Base-by-base conservation (phyloP, 2,329 filamentous ascomycete species). In the Clarireedia monteithiana region DNA sequence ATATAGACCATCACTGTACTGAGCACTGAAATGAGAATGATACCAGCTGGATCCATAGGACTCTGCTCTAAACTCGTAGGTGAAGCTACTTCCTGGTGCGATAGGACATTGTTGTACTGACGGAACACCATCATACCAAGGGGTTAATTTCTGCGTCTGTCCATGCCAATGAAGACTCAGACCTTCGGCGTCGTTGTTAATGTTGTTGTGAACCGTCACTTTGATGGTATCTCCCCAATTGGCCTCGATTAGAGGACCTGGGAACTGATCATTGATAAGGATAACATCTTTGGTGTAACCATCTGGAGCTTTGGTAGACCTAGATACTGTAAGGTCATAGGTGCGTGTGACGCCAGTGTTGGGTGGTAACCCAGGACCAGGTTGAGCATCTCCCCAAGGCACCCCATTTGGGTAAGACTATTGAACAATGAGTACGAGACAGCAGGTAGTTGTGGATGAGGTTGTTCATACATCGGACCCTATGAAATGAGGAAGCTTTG, bases 201-300 rank as follows among this genome's bases (percentile, higher is more conserved):
- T 79, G 49, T 82, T 79, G 70, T 92, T 92, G 70, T 81, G 77
- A 52, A 91, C 77, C 30, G 82, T 83, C 38, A 89, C 80, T 50
- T 86, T 72, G 46, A 82, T 75, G 4, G 26, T 56, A 44, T 71
- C 69, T 14, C 67, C 68, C 57, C 57, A 69, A 47, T 70, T 68
- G 1, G 67, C 67, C 51, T 68, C 63, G 40, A 69, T 66, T 3
- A 61, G 38, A 5, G 67, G 67, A 10, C 67, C 68, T 2, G 67
- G 69, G 42, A 64, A 69, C 48, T 63, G 60, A 3, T 66, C 66
- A 53, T 71, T 70, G 38, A 71, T 63, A 9, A 69, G 36, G 17
- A 70, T 76, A 56, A 90, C 80, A 65, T 88, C 87, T 26, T 66
- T 67, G 4, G 58, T 50, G 34, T 63, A 66, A 6, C 73, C 73